phyloP scores from a whole-genome alignment of 2,329 filamentous ascomycete species.

The Tolypocladium inflatum region DNA sequence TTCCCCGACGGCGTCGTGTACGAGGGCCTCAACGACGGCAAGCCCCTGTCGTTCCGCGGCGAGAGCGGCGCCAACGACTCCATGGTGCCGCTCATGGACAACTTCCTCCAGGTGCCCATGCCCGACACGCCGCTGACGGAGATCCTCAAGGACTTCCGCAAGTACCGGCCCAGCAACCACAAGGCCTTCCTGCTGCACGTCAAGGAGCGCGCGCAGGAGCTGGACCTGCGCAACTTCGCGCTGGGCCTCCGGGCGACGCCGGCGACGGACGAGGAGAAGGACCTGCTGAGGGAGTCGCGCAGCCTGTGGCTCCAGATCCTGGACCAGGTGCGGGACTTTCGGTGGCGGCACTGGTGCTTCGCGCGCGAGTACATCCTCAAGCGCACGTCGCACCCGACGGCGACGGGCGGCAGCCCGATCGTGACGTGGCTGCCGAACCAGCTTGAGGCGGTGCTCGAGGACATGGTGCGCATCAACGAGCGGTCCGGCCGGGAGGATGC shows the following conservation, averaged over 20 bases:
- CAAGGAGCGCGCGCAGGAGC: slow-evolving; percentile 32
- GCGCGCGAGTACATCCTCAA: slow-evolving; percentile 78
- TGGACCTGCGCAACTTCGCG: slow-evolving; percentile 51
- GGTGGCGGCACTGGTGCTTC: slow-evolving; percentile 81
- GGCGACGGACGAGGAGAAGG: slow-evolving; percentile 17
- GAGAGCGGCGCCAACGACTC: slow-evolving; percentile 92
- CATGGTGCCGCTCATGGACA: slow-evolving; percentile 87
- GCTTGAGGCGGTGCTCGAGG: slow-evolving; percentile 60
- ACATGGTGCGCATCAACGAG: slow-evolving; percentile 54
- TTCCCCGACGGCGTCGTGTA: slow-evolving; percentile 89
- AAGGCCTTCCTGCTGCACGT: slow-evolving; percentile 75
- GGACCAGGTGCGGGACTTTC: slow-evolving; percentile 70
- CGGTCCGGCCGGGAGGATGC: slow-evolving; percentile 26
- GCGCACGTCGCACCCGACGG: slow-evolving; percentile 64
- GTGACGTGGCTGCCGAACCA: slow-evolving; percentile 82
- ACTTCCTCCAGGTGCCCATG: slow-evolving; percentile 78
- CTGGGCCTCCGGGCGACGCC: slow-evolving; percentile 22
- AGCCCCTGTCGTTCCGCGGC: slow-evolving; percentile 75
- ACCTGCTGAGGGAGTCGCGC: slow-evolving; percentile 43
- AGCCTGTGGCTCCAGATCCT: slow-evolving; percentile 55
- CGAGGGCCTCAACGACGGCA: slow-evolving; percentile 62
- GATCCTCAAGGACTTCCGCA: slow-evolving; percentile 80
- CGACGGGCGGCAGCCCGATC: slow-evolving; percentile 73
- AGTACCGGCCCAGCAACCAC: slow-evolving; percentile 84
- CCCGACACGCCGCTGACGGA: slow-evolving; percentile 80